Conservation (phyloP, 768 basidiomycete genomes). For the Solioccasus polychromus region DNA sequence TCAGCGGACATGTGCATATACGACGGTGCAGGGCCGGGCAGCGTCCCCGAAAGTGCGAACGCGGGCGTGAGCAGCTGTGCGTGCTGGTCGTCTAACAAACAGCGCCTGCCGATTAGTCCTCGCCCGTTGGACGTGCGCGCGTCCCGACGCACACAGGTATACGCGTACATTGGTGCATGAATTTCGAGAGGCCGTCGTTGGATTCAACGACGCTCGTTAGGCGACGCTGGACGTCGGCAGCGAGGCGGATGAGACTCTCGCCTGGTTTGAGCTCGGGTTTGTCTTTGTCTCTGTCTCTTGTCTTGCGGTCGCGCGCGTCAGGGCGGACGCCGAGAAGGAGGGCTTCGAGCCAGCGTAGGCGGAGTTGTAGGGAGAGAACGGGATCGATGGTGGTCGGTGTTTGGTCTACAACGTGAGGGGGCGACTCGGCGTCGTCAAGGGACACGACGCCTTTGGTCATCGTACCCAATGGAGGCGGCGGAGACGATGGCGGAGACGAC, state of each 20-base stretch:
- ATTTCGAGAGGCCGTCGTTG: conserved; percentile 70
- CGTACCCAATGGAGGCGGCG: no score
- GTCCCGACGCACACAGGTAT: no score
- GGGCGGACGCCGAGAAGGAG: conserved; percentile 66
- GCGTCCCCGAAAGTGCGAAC: conserved; percentile 68
- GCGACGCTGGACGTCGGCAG: conserved; percentile 57
- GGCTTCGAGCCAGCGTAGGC: conserved; percentile 79
- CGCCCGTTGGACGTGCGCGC: no score
- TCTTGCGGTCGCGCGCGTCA: no score
- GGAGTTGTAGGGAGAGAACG: conserved; percentile 65
- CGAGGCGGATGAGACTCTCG: conserved; percentile 56
- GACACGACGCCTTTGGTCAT: no score
- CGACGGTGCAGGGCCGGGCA: conserved; percentile 46
- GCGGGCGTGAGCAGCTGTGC: conserved; percentile 71
- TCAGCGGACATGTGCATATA: conserved; percentile 65
- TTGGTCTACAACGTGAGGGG: no score
- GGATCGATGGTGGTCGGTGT: conserved; percentile 50
- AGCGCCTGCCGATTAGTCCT: no score
- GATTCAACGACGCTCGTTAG: conserved; percentile 57
- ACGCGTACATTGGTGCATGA: conserved; percentile 69
- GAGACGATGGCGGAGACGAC: conserved; percentile 52
- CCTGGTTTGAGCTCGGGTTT: conserved; percentile 48
- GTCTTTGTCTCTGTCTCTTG: conserved; percentile 30
- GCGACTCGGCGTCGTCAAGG: no score
- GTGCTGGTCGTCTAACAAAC: conserved; percentile 66